Evolutionary conservation across 2,329 filamentous ascomycete genomes (phyloP), one percentile per base, ranked within the genome.

Genomic region (Colletotrichum sp.): DNA sequence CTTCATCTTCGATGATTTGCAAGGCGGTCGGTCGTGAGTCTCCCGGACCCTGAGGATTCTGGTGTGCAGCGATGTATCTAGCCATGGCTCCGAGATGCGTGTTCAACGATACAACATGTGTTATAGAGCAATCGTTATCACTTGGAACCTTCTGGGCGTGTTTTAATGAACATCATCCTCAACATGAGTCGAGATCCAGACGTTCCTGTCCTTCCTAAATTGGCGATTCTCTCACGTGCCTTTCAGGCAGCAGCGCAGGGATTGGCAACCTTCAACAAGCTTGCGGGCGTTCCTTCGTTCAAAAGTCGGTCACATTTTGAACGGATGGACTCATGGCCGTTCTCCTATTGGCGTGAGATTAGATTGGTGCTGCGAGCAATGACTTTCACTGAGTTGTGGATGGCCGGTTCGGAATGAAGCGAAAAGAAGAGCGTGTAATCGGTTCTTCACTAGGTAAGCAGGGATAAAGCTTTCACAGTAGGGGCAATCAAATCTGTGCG

Each of bases 1-100:
- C 71, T 32, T 87, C 83, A 64, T 87, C 85, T 30, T 82, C 70
- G 68, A 88, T 76, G 39, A 88, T 83, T 65, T 86, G 82, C 1
- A 86, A 64, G 2, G 86, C 86, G 2, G 85, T 87, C 12, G 86
- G 86, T 4, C 85, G 82, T 27, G 81, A 78, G 75, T 87, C 86
- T 2, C 85, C 85, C 2, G 85, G 82, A 0, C 85, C 86, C 9
- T 76, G 22, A 0, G 61, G 59, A 27, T 36, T 66, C 0, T 22
- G 22, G 15, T 70, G 52, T 15, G 32, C 61, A 19, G 63, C 52
- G 5, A 57, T n/a, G 16, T 75, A 75, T 25, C 67, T 16, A 25
- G 71, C 59, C 71, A 69, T 74, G 12, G 29, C 72, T 3, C 4
- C 1, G 55, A 29, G 1, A 4, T 4, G 44, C 4, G 44, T 22